Conservation (phyloP, 345 rosid species). For the Balakata baccata region DNA sequence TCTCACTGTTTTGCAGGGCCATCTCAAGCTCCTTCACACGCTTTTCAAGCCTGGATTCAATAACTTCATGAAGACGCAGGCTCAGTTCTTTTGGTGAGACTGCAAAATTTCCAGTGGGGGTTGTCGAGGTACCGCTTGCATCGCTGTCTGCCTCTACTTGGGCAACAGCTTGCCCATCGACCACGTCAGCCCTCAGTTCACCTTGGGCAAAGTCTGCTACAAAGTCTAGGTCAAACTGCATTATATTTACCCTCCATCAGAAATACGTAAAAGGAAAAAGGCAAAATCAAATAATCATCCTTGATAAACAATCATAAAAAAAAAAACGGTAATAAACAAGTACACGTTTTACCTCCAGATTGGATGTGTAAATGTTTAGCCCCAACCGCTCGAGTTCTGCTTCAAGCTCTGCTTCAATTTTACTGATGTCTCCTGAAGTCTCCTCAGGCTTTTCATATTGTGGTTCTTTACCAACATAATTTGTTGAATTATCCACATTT, state of each 20-base stretch:
- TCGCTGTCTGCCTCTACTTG: conserved; percentile 46
- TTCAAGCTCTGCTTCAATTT: conserved; percentile 94
- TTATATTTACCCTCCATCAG: conserved; percentile 13
- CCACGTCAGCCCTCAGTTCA: conserved; percentile 44
- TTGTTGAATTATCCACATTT: conserved; percentile 19
- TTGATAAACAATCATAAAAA: neutral
- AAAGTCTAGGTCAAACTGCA: conserved; percentile 62
- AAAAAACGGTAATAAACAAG: neutral
- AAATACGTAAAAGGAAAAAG: conserved; percentile 5
- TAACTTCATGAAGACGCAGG: conserved; percentile 67
- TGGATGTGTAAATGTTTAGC: conserved; percentile 49
- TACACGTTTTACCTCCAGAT: conserved; percentile 31
- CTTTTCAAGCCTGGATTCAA: conserved; percentile 59
- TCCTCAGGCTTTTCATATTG: conserved; percentile 38
- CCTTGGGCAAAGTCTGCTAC: conserved; percentile 62
- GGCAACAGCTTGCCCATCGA: conserved; percentile 26
- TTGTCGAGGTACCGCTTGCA: conserved; percentile 51
- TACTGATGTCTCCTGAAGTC: conserved; percentile 51
- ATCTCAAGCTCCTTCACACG: conserved; percentile 66
- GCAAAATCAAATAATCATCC: neutral
- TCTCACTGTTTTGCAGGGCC: conserved; percentile 70
- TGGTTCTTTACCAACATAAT: conserved; percentile 26
- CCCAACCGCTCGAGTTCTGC: conserved; percentile 95
- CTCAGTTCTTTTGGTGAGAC: conserved; percentile 77
- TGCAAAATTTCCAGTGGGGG: conserved; percentile 49